Percentiles rank a stretch among this genome's conserved stretches.
Evolutionary conservation across 257 asterid genomes (phyloP).

Genomic region (Cruciata laevipes): DNA sequence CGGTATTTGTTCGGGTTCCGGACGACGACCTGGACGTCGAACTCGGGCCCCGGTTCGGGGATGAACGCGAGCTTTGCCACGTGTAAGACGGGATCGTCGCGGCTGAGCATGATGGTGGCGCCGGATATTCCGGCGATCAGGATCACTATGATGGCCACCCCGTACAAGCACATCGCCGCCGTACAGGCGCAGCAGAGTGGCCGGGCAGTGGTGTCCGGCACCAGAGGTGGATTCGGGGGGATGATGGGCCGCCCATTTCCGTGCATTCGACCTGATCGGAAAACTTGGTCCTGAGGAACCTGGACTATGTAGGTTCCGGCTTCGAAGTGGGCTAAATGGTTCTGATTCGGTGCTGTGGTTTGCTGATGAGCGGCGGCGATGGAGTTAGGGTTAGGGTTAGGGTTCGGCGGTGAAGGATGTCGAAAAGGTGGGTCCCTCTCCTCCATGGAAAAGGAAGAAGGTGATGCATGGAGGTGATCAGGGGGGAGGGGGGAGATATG

Average conservation of each 20-base stretch:
- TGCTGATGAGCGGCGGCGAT: neutral
- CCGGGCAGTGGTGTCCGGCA: neutral
- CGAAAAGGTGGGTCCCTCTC: neutral
- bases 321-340: neutral
- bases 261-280: neutral
- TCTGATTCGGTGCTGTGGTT: too few relatives aligned
- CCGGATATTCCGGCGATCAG: neutral
- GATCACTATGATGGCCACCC: neutral
- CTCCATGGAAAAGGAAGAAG: slow-evolving; percentile 2
- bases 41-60: neutral
- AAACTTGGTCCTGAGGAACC: neutral
- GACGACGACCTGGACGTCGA: neutral
- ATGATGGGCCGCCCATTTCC: neutral
- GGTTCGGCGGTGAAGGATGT: neutral
- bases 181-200: neutral
- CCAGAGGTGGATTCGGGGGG: neutral
- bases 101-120: neutral
- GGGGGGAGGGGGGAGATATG: neutral
- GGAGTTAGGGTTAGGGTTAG: neutral
- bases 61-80: neutral
- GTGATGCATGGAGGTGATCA: neutral
- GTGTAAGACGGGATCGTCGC: neutral
- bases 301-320: slow-evolving; percentile 1
- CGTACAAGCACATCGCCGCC: neutral
- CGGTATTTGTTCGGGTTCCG: neutral